These are phyloP conservation scores for Coemansia sp. DNA, from an alignment of 192 early-diverging fungal genomes.

Conservation along the genomic window DNA sequence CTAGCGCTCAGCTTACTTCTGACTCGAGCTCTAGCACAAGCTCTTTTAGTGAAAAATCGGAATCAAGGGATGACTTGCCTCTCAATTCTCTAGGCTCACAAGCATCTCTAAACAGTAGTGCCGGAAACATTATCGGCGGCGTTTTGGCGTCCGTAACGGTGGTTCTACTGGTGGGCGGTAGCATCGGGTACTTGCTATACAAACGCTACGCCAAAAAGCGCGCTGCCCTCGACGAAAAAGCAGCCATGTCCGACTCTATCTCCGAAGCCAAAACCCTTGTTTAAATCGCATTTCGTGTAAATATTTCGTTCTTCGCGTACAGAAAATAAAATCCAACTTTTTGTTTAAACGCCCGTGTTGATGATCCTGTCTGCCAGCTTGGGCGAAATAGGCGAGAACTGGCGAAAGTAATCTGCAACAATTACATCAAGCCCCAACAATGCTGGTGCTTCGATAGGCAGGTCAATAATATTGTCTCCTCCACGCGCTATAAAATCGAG, in stretches of 20 bases:
- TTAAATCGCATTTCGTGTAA: not conserved
- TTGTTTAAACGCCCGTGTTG: not conserved
- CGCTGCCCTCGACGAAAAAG: not conserved
- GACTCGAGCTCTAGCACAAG: not conserved
- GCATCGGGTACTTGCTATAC: not conserved
- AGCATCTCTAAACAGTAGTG: not conserved
- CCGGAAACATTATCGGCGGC: not conserved
- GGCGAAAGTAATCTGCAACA: conserved; percentile 44
- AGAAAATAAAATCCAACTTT: not conserved
- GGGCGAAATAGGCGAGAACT: conserved; percentile 11
- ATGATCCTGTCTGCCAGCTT: not conserved
- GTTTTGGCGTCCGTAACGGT: not conserved
- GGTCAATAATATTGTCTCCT: conserved; percentile 59
- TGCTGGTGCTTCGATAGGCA: conserved; percentile 11
- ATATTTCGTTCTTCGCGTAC: not conserved
- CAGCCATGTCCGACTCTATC: not conserved
- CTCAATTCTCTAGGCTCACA: not conserved
- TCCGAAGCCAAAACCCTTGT: conserved; percentile 4
- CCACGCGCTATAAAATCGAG: conserved; percentile 60
- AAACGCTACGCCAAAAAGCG: not conserved
- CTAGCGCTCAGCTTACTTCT: not conserved
- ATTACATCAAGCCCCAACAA: conserved; percentile 21
- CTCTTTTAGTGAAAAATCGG: not conserved
- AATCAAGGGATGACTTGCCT: not conserved
- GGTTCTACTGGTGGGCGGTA: not conserved